Conservation (phyloP, 148 eudicot genomes). For the Vaccinium vitisidaea region DNA sequence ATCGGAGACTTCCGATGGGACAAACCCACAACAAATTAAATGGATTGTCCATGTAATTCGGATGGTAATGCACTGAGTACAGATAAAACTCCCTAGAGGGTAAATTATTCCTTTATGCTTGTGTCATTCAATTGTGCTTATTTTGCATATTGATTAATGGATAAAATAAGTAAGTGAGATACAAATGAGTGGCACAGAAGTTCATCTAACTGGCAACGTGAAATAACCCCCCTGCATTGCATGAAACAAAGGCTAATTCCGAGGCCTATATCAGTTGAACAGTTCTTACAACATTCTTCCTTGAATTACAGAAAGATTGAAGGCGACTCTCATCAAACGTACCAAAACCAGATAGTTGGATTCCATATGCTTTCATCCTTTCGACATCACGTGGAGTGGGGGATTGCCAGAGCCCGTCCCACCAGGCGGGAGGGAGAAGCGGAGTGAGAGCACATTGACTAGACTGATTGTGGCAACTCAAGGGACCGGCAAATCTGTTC, state of each 20-base stretch:
- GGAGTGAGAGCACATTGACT: slow-evolving; percentile 80
- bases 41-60: too few species aligned
- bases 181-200: not conserved
- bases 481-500: slow-evolving; percentile 86
- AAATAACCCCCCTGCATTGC: not conserved
- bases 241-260: not conserved
- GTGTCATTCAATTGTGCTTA: not conserved
- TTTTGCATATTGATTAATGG: not conserved
- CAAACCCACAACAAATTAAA: too few species aligned
- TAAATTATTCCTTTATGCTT: too few species aligned
- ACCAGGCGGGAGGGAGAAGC: slow-evolving; percentile 88
- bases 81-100: too few species aligned
- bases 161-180: not conserved
- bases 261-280: slow-evolving; percentile 11
- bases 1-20: too few species aligned
- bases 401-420: slow-evolving; percentile 91
- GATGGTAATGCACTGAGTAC: too few species aligned
- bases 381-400: slow-evolving; percentile 67
- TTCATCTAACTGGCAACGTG: not conserved
- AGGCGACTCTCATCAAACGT: slow-evolving; percentile 57
- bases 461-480: slow-evolving; percentile 68
- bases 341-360: slow-evolving; percentile 56
- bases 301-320: slow-evolving; percentile 46
- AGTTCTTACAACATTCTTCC: slow-evolving; percentile 31
- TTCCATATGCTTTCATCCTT: slow-evolving; percentile 63